Base-by-base conservation (phyloP, 257 asterid species). In the Solanum virginianum region DNA sequence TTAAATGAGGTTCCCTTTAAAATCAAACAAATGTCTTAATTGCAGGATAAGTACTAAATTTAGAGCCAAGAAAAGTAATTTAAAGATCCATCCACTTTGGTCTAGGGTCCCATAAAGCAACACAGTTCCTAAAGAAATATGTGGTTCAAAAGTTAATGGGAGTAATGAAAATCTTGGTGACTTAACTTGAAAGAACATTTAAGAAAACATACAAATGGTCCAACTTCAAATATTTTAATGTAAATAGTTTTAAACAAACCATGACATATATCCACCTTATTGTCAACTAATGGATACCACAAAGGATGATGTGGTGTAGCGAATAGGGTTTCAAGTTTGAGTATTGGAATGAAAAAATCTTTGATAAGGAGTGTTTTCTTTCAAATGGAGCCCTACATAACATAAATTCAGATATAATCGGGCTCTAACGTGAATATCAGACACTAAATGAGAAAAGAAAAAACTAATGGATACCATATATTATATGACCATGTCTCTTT, bases 91-190 rank as follows among this genome's bases (percentile, higher is more conserved):
- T 87, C 91, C 86, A 29, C 20, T 68, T 14, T 84, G 90, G 90
- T 26, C 11, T 51, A 7, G 22, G 47, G 22, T 47, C 81, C 80
- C 91, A 92, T 90, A 87, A 72, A 85, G 85, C 92, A 87, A 86
- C 91, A 87, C 85, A 84, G 62, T 80, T 86, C 72, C 80, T 68
- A 70, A 85, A 84, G 81, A 89, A 82, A 82, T 79, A 18, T 90
- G 95, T 91, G 92, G 92, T 86, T 57, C 4, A 71, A 82, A 60
- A 87, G 77, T 66, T 86, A 86, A 89, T 81, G 85, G 66, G 68
- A 81, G 62, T 89, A 75, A 72, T 72, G 32, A 89, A 87, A 86
- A 84, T 87, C 89, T 85, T 71, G 49, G 11, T 89, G 89, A 89
- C 93, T 84, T 86, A 55, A 60, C 84, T 85, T 84, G 83, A 68